A percentile compares a stretch with the other conserved stretches of the same genome.
Evolutionary conservation across 345 rosid species (phyloP).

Genomic region (Eucalyptus coolabah): DNA sequence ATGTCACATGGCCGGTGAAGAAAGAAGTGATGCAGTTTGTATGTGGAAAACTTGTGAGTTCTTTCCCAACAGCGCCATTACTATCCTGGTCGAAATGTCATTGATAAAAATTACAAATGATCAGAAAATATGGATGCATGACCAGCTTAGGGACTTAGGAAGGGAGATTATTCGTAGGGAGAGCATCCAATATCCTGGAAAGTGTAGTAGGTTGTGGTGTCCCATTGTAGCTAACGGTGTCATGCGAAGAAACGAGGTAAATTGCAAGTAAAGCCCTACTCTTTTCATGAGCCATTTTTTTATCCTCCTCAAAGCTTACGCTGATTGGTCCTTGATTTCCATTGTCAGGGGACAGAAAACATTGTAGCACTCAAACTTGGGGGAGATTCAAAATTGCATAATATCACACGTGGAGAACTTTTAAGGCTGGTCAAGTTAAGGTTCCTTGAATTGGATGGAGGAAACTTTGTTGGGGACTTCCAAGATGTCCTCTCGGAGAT

Average conservation of each 20-base stretch:
- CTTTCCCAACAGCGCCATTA: not conserved
- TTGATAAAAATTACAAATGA: not conserved
- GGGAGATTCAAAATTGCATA: not conserved
- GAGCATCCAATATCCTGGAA: not conserved
- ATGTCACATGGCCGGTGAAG: not conserved
- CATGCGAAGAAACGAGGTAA: not conserved
- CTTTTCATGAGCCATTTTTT: not conserved
- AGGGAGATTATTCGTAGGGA: not conserved
- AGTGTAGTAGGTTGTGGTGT: not conserved
- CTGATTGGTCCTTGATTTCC: not conserved
- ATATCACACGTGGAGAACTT: not conserved
- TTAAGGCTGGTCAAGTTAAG: not conserved
- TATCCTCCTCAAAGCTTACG: not conserved
- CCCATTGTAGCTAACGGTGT: not conserved
- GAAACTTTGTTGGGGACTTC: not conserved
- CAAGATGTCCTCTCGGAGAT: not conserved
- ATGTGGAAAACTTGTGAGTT: not conserved
- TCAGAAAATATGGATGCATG: not conserved
- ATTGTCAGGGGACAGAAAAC: conserved; percentile 1
- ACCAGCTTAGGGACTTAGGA: not conserved
- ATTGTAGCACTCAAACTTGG: not conserved
- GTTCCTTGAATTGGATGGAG: not conserved
- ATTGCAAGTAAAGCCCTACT: not conserved
- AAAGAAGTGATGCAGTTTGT: not conserved
- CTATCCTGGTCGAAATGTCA: not conserved